Evolutionary conservation across 2,329 filamentous ascomycete genomes (phyloP).

Genomic region (Colletotrichum sp.): DNA sequence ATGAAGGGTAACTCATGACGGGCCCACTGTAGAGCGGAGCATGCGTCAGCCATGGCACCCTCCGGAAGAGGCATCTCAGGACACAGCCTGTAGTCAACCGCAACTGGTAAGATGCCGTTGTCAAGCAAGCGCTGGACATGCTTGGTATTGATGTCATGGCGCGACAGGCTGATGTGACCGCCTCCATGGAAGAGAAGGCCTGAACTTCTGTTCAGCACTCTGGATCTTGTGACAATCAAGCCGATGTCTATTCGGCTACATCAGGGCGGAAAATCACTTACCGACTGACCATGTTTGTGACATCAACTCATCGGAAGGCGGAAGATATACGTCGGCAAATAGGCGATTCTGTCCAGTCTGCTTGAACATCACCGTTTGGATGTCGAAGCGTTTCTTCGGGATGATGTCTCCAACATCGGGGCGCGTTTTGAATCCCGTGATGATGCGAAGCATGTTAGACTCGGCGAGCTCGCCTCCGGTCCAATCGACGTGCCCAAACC

Average conservation of each 20-base stretch:
- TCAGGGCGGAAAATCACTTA: neutral
- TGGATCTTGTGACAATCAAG: neutral
- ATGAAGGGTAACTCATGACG: constrained; percentile 35
- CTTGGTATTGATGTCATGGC: constrained; percentile 37
- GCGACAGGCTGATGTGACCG: constrained; percentile 42
- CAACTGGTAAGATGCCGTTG: constrained; percentile 49
- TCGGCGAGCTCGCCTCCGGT: neutral
- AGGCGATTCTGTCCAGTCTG: neutral
- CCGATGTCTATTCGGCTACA: neutral
- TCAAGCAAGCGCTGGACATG: constrained; percentile 43
- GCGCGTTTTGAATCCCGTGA: neutral
- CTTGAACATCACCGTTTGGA: neutral
- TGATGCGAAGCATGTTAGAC: neutral
- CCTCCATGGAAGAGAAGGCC: constrained; percentile 41
- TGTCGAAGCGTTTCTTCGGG: neutral
- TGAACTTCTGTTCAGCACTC: neutral
- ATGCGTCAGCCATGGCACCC: constrained; percentile 50
- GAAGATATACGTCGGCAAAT: neutral
- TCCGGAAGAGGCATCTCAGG: constrained; percentile 50
- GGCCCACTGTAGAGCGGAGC: constrained; percentile 47
- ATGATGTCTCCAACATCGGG: neutral
- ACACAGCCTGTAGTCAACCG: constrained; percentile 56
- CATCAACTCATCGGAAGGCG: neutral
- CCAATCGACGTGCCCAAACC: neutral
- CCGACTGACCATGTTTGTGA: constrained; percentile 10